Evolutionary conservation across 306 rosid genomes (phyloP), one percentile per base, ranked within the genome.

Genomic region (Abrus precatorius): DNA sequence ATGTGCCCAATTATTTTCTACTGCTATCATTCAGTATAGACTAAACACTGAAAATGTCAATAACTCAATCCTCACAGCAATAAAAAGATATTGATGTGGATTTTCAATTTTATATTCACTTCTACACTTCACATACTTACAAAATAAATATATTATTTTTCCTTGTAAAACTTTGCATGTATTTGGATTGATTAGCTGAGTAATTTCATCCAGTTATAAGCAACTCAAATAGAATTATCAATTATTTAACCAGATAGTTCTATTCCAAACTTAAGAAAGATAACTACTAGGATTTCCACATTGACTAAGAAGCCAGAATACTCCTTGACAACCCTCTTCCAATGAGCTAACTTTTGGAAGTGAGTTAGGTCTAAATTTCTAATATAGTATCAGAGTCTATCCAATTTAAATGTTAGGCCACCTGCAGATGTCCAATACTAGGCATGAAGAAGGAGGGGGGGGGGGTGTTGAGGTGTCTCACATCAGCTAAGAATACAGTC

Each of bases 1-100:
- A 11, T 50, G 6, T 2, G 41, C 76, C 66, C 78, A 62, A 48
- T 45, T 30, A 13, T 43, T 50, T 29, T 80, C 72, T 48, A 14
- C 20, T 28, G 60, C 29, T 71, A 32, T 28, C 11, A 36, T 47
- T 70, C 44, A 69, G 41, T 14, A 69, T 68, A 8, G 59, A 60
- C 70, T 56, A 52, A 33, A 29, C 12, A 41, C 33, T 7, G 9
- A 10, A 69, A 45, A 57, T 14, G 71, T 72, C 54, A 36, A 57
- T 9, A 56, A 57, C 41, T 33, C 2, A 9, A 70, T 47, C 63
- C 45, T 69, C 44, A 1, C 0, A 8, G 28, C 33, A n/a, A 65
- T 14, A 8, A 40, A 28, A 47, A 54, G 3, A 12, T 65, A 59
- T 61, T 74, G 49, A 49, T 4, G 14, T 12, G 7, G 5, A 7